These are phyloP conservation scores for Massarina eburnea DNA, from an alignment of 2,329 filamentous ascomycete species.

Conservation along the genomic window DNA sequence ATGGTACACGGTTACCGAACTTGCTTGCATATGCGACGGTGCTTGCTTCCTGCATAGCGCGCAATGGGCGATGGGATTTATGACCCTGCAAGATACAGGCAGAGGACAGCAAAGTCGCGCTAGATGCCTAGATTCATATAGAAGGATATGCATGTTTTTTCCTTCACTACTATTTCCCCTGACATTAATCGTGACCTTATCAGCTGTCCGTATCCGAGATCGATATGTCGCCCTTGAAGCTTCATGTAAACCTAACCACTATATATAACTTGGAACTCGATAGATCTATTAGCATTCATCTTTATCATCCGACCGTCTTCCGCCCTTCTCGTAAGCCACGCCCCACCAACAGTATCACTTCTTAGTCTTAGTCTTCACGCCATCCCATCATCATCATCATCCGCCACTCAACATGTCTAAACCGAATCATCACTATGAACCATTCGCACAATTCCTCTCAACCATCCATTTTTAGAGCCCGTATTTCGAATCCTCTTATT, in stretches of 20 bases:
- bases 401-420: neutral
- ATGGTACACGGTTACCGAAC: neutral
- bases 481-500: too few relatives aligned
- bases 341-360: neutral
- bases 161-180: too few relatives aligned
- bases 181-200: too few relatives aligned
- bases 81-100: conserved; percentile 10
- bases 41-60: conserved; percentile 26
- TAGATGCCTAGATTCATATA: conserved; percentile 8
- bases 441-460: too few relatives aligned
- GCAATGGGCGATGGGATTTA: conserved; percentile 18
- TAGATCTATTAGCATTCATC: too few relatives aligned
- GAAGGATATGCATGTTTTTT: conserved; percentile 3
- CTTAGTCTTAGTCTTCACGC: too few relatives aligned
- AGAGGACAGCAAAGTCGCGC: conserved; percentile 6
- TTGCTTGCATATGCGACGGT: conserved; percentile 20
- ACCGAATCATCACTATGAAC: too few relatives aligned
- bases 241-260: too few relatives aligned
- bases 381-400: neutral
- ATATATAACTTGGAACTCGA: too few relatives aligned
- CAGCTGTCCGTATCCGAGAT: too few relatives aligned
- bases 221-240: too few relatives aligned
- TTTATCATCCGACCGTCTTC: neutral
- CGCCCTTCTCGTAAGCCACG: neutral
- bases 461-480: too few relatives aligned